phyloP scores from a whole-genome alignment of 345 rosid species.

The Arabidopsis suecica region DNA sequence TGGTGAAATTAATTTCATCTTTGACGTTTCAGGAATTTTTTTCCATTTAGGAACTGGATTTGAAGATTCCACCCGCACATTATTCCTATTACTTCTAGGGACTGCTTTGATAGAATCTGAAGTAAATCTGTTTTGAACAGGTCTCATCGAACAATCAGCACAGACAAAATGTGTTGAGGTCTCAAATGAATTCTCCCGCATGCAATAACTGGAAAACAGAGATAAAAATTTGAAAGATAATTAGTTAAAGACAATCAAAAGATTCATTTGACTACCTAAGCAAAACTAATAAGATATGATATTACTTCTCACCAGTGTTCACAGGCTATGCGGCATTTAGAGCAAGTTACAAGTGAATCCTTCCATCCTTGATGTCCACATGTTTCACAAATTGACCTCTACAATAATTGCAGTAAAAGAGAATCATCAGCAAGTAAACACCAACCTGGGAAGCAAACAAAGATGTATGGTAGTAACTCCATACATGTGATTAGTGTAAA shows the following conservation, averaged over 20 bases:
- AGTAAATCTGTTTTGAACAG: slow-evolving; percentile 29
- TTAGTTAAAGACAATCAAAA: background rate
- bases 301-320: slow-evolving; percentile 58
- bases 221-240: background rate
- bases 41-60: slow-evolving; percentile 45
- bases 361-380: slow-evolving; percentile 54
- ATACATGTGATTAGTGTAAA: background rate
- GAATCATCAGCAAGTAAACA: slow-evolving; percentile 30
- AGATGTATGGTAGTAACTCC: background rate
- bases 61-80: slow-evolving; percentile 32
- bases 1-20: slow-evolving; percentile 50
- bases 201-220: slow-evolving; percentile 56
- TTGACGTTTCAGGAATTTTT: slow-evolving; percentile 46
- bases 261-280: slow-evolving; percentile 3
- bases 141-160: slow-evolving; percentile 35
- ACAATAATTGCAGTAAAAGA: slow-evolving; percentile 25
- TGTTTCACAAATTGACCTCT: slow-evolving; percentile 49
- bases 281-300: slow-evolving; percentile 6
- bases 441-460: slow-evolving; percentile 18
- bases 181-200: slow-evolving; percentile 11
- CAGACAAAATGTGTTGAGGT: slow-evolving; percentile 49
- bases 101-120: slow-evolving; percentile 11
- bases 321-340: slow-evolving; percentile 44
- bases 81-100: slow-evolving; percentile 7
- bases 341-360: slow-evolving; percentile 49